Base-by-base conservation (phyloP, 768 basidiomycete species). In the Russula earlei region DNA sequence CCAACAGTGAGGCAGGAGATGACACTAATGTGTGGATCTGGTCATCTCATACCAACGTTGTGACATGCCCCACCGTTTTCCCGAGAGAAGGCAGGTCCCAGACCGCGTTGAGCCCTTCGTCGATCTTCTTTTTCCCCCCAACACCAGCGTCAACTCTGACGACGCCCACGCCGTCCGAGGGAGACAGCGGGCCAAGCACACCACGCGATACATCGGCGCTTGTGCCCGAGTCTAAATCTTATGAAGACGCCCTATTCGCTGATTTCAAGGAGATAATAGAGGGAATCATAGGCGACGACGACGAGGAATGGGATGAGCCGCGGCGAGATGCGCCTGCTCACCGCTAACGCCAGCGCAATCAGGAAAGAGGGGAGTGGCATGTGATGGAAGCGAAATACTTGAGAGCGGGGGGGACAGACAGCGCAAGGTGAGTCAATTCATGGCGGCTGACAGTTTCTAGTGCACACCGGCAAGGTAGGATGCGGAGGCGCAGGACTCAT, bases 201-300 rank as follows among this genome's bases (percentile, higher is more conserved):
- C 25, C 25, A 8, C 52, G 11, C 25, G 19, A 14, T 22, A 20
- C 33, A 2, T 41, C 47, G 2, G 47, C 49, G 5, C 40, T 49
- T 15, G 33, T 55, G 19, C 22, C 50, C 20, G 55, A 56, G 12
- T 51, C 55, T 1, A 12, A 5, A 15, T 56, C 55, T 25, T 55
- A 48, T 11, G 55, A 56, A 31, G 43, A 44, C 0, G 49, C 24
- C 8, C 49, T 56, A n/a, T 51, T 22, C 43, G n/a, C 27, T 2
- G 49, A 56, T 17, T 56, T 56, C 55, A 56, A 31, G 20, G 36
- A 34, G 6, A 45, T 56, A 11, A 6, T 36, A n/a, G n/a, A n/a
- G n/a, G n/a, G n/a, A n/a, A n/a, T n/a, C n/a, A n/a, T n/a, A n/a
- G n/a, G n/a, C n/a, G n/a, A n/a, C n/a, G n/a, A n/a, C n/a, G n/a